Evolutionary conservation across 2,329 filamentous ascomycete genomes (phyloP).

Genomic region (Exophiala viscosa): DNA sequence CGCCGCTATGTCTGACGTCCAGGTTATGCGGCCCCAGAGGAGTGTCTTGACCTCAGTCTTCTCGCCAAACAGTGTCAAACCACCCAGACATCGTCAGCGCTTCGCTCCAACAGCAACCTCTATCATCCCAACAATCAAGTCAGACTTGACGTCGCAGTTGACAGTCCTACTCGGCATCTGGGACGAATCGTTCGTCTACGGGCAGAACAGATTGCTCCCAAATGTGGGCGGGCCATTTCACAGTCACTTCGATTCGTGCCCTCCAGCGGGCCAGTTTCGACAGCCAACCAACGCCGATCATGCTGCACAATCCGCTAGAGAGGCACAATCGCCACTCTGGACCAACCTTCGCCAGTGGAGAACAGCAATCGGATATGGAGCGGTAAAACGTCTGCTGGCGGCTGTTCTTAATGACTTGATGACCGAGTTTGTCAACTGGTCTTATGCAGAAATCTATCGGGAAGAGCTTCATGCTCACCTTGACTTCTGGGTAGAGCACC

Average conservation of each 20-base stretch:
- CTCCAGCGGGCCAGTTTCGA: slow-evolving; percentile 10
- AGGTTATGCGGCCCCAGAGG: neutral
- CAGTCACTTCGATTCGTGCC: slow-evolving; percentile 18
- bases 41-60: slow-evolving; percentile 21
- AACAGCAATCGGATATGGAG: slow-evolving; percentile 47
- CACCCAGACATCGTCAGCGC: slow-evolving; percentile 13
- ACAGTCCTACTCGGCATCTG: slow-evolving; percentile 21
- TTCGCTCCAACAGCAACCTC: slow-evolving; percentile 6
- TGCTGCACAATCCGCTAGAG: slow-evolving; percentile 5
- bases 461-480: slow-evolving; percentile 48
- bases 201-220: slow-evolving; percentile 1
- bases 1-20: slow-evolving; percentile 4
- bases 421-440: slow-evolving; percentile 53
- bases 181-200: slow-evolving; percentile 16
- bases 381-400: slow-evolving; percentile 56
- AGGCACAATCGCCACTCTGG: slow-evolving; percentile 16
- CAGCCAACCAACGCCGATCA: slow-evolving; percentile 16
- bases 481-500: slow-evolving; percentile 53
- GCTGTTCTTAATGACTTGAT: slow-evolving; percentile 57
- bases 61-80: slow-evolving; percentile 6
- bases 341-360: slow-evolving; percentile 13
- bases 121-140: slow-evolving; percentile 13
- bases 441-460: slow-evolving; percentile 57
- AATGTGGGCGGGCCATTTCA: slow-evolving; percentile 11
- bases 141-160: slow-evolving; percentile 5